Percentiles rank a stretch among this genome's conserved stretches.
phyloP scores from a whole-genome alignment of 208 protist genomes.

The Crithidia sp. region DNA sequence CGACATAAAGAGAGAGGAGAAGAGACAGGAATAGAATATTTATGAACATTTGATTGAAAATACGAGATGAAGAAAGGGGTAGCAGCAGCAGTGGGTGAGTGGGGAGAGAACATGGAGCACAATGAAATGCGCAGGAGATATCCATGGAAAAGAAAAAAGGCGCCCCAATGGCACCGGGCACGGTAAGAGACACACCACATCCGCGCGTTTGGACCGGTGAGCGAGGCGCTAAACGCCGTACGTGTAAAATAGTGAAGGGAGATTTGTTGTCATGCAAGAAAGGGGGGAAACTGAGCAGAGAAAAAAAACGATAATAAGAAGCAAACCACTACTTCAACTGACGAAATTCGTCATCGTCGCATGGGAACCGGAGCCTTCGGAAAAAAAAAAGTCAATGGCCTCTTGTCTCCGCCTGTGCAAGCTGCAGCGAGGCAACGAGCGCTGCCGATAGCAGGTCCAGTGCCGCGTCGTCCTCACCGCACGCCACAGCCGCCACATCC shows the following conservation, averaged over 20 bases:
- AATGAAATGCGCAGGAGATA: background rate
- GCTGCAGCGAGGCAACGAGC: conserved; percentile 45
- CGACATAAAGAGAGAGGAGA: too few relatives aligned
- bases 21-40: too few relatives aligned
- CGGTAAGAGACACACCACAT: too few relatives aligned
- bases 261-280: background rate
- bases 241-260: background rate
- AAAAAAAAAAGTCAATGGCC: background rate
- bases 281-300: conserved; percentile 6
- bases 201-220: too few relatives aligned
- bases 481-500: conserved; percentile 52
- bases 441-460: conserved; percentile 55
- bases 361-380: too few relatives aligned
- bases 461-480: conserved; percentile 25
- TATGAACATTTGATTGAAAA: too few relatives aligned
- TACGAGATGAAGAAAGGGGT: too few relatives aligned
- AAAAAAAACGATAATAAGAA: conserved; percentile 4
- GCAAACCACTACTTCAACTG: background rate
- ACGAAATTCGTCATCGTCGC: background rate
- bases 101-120: background rate
- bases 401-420: conserved; percentile 4
- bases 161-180: background rate
- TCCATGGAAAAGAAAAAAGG: background rate
- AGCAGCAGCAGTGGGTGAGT: too few relatives aligned
- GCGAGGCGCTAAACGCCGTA: too few relatives aligned